phyloP scores from a whole-genome alignment of 2,329 filamentous ascomycete genomes.

The Penicillium thymicola region DNA sequence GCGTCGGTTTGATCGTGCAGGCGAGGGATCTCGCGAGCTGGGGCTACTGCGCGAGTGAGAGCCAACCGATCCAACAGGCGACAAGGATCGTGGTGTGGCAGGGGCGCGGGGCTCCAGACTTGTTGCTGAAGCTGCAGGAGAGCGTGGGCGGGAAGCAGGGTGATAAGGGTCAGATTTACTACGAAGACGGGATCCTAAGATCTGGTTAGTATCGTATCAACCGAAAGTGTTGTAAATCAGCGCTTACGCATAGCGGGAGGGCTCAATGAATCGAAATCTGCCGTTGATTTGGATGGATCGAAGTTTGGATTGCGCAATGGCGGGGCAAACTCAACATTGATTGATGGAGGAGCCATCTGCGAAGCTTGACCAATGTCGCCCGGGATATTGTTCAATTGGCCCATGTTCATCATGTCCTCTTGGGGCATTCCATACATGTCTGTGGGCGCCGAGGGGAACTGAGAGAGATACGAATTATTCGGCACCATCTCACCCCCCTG shows the following conservation, averaged over 20 bases:
- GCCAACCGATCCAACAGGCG: conserved; percentile 37
- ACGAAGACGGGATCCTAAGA: conserved; percentile 52
- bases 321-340: conserved; percentile 90
- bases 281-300: conserved; percentile 62
- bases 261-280: conserved; percentile 73
- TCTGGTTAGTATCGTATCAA: conserved; percentile 16
- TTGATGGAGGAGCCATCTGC: conserved; percentile 85
- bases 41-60: conserved; percentile 39
- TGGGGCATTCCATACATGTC: conserved; percentile 51
- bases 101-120: conserved; percentile 33
- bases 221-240: neutral
- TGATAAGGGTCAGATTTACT: conserved; percentile 62
- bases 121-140: conserved; percentile 30
- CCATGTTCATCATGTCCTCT: conserved; percentile 48
- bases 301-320: conserved; percentile 64
- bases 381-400: conserved; percentile 45
- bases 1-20: conserved; percentile 42
- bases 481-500: conserved; percentile 62
- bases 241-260: conserved; percentile 63
- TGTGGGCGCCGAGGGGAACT: conserved; percentile 47
- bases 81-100: conserved; percentile 43
- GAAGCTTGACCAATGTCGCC: conserved; percentile 65
- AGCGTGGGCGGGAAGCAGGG: conserved; percentile 40
- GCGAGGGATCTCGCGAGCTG: conserved; percentile 45
- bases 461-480: conserved; percentile 45